Evolutionary conservation across 1,139 yeast species (phyloP).

Genomic region (Lodderomyces theae): DNA sequence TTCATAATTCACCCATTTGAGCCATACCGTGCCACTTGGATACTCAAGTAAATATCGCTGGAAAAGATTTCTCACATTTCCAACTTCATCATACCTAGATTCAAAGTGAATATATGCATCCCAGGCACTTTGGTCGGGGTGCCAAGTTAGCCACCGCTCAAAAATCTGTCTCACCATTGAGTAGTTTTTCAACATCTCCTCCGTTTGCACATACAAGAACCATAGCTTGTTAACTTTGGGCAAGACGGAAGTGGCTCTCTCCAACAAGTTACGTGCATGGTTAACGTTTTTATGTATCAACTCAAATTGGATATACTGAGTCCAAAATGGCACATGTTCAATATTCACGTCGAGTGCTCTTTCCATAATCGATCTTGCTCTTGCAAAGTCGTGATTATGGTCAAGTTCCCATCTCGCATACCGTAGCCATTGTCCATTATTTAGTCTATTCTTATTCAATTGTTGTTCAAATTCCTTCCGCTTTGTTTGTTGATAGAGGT

Average conservation of each 20-base stretch:
- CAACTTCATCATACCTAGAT: constrained; percentile 58
- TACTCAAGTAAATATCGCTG: constrained; percentile 53
- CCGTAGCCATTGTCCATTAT: constrained; percentile 86
- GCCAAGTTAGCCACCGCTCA: constrained; percentile 81
- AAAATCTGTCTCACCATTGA: constrained; percentile 64
- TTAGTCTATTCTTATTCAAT: constrained; percentile 74
- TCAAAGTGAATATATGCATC: constrained; percentile 73
- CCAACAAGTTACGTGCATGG: constrained; percentile 84
- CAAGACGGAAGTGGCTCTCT: constrained; percentile 68
- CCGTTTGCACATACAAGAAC: constrained; percentile 79
- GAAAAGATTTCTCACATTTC: constrained; percentile 57
- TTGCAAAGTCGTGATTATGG: constrained; percentile 63
- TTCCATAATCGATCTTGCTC: constrained; percentile 85
- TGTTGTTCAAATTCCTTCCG: constrained; percentile 85
- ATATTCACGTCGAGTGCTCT: constrained; percentile 79
- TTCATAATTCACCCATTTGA: constrained; percentile 42
- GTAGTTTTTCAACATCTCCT: constrained; percentile 71
- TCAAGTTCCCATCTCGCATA: constrained; percentile 88
- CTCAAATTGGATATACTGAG: constrained; percentile 77
- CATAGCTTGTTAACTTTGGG: constrained; percentile 86
- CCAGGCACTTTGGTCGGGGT: constrained; percentile 67
- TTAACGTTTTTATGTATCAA: constrained; percentile 68
- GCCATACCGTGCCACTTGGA: constrained; percentile 62
- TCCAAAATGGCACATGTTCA: constrained; percentile 80
- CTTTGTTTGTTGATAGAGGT: constrained; percentile 70